Conservation (phyloP, 208 protist species). For the Leishmania gerbilli region DNA sequence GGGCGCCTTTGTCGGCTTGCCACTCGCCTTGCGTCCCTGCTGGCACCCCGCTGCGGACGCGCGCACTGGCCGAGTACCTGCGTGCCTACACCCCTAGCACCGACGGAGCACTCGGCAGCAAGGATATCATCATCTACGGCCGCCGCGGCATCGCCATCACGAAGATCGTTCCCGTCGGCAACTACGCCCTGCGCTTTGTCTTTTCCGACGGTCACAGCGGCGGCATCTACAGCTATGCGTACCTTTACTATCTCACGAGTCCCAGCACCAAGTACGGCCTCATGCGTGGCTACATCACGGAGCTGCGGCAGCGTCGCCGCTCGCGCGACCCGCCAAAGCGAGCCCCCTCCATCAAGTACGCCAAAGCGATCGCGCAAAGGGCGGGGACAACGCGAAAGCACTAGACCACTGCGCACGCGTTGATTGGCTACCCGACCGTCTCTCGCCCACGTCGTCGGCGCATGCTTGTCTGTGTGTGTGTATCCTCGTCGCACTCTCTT, state of each 20-base stretch:
- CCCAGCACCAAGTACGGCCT: conserved; percentile 51
- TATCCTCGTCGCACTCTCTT: neutral
- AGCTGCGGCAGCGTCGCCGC: conserved; percentile 53
- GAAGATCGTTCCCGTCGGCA: conserved; percentile 75
- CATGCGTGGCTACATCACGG: conserved; percentile 84
- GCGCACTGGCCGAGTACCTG: conserved; percentile 80
- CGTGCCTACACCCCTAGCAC: conserved; percentile 85
- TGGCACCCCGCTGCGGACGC: conserved; percentile 32
- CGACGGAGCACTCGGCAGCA: conserved; percentile 54
- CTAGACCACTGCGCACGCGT: neutral
- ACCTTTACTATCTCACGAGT: conserved; percentile 68
- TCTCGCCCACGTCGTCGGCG: neutral
- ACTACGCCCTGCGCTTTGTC: conserved; percentile 85
- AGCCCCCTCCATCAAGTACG: conserved; percentile 31
- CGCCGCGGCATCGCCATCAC: conserved; percentile 77
- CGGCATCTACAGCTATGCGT: conserved; percentile 89
- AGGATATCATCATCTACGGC: conserved; percentile 74
- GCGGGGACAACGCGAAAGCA: neutral
- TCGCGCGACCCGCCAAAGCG: conserved; percentile 72
- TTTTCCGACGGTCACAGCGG: conserved; percentile 86
- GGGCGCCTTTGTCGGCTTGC: neutral
- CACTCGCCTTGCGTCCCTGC: neutral
- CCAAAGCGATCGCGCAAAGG: neutral
- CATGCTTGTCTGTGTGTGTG: neutral
- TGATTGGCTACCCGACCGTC: neutral